A percentile compares a stretch with the other conserved stretches of the same genome.
phyloP scores from a whole-genome alignment of 2,329 filamentous ascomycete genomes.

The Chaetomium sp. region DNA sequence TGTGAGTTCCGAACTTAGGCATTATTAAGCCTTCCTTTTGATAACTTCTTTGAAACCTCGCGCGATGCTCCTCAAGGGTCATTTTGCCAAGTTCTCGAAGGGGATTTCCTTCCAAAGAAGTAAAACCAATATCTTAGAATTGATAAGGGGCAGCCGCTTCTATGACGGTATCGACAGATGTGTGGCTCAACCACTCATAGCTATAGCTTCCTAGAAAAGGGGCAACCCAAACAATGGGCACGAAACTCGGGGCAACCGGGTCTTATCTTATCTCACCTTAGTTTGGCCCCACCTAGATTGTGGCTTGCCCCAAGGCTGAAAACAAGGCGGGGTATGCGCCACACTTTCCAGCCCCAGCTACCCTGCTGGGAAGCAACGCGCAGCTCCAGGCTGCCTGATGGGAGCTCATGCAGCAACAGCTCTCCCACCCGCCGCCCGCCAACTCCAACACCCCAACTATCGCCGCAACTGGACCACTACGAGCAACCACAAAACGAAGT shows the following conservation, averaged over 20 bases:
- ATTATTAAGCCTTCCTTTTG: too few relatives aligned
- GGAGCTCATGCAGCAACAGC: slow-evolving; percentile 19
- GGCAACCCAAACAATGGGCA: too few relatives aligned
- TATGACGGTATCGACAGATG: too few relatives aligned
- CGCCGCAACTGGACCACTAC: slow-evolving; percentile 3
- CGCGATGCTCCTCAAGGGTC: too few relatives aligned
- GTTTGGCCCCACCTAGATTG: not conserved
- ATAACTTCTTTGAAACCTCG: too few relatives aligned
- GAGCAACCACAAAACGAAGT: not conserved
- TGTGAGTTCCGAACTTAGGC: too few relatives aligned
- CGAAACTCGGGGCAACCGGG: not conserved
- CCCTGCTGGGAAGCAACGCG: slow-evolving; percentile 26
- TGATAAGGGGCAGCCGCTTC: too few relatives aligned
- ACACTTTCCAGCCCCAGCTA: slow-evolving; percentile 11
- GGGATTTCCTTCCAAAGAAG: too few relatives aligned
- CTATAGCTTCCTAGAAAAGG: too few relatives aligned
- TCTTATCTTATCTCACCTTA: not conserved
- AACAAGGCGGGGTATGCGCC: slow-evolving; percentile 12
- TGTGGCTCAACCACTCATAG: too few relatives aligned
- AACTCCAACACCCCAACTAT: slow-evolving; percentile 9
- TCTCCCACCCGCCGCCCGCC: slow-evolving; percentile 11
- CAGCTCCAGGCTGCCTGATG: slow-evolving; percentile 41
- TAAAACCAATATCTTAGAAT: too few relatives aligned
- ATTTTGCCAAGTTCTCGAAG: too few relatives aligned
- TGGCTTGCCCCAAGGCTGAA: slow-evolving; percentile 9